Evolutionary conservation across 2,329 filamentous ascomycete species (phyloP).

Genomic region (Alternaria brassicae): DNA sequence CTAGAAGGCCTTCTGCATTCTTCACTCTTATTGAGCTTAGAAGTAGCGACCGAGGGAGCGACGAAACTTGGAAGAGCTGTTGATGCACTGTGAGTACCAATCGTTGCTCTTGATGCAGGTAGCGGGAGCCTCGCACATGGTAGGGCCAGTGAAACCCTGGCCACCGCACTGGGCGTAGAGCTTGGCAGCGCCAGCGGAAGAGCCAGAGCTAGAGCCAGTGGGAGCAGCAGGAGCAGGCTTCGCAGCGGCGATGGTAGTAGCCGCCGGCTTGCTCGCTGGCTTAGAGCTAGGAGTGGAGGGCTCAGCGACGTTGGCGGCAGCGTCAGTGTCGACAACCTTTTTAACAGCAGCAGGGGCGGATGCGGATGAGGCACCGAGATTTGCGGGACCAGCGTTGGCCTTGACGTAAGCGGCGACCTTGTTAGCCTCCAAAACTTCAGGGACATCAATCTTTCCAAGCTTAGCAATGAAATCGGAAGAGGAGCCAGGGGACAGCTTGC

Average conservation of each 20-base stretch:
- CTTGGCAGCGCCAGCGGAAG: slow-evolving; percentile 9
- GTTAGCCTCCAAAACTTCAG: slow-evolving; percentile 18
- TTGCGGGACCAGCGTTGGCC: slow-evolving; percentile 28
- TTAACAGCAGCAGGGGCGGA: slow-evolving; percentile 3
- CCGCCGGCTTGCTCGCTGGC: neutral
- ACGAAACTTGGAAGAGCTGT: slow-evolving; percentile 19
- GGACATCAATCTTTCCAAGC: slow-evolving; percentile 22
- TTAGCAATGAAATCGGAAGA: slow-evolving; percentile 22
- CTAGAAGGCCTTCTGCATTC: fast-evolving
- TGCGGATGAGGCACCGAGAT: slow-evolving; percentile 17
- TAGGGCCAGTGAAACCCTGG: slow-evolving; percentile 48
- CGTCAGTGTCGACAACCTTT: neutral
- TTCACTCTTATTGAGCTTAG: neutral
- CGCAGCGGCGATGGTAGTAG: neutral
- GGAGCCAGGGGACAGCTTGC: slow-evolving; percentile 22
- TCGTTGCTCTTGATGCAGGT: slow-evolving; percentile 48
- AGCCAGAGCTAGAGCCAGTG: neutral
- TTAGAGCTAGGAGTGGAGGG: neutral
- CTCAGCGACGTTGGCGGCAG: neutral
- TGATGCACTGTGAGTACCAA: slow-evolving; percentile 54
- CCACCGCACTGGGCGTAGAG: slow-evolving; percentile 53
- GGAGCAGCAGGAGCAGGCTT: slow-evolving; percentile 1
- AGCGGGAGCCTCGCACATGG: slow-evolving; percentile 46
- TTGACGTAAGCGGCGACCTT: slow-evolving; percentile 32
- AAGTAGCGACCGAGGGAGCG: slow-evolving; percentile 5